phyloP scores from a whole-genome alignment of 1,139 yeast species.

The Lodderomyces elongisporus region DNA sequence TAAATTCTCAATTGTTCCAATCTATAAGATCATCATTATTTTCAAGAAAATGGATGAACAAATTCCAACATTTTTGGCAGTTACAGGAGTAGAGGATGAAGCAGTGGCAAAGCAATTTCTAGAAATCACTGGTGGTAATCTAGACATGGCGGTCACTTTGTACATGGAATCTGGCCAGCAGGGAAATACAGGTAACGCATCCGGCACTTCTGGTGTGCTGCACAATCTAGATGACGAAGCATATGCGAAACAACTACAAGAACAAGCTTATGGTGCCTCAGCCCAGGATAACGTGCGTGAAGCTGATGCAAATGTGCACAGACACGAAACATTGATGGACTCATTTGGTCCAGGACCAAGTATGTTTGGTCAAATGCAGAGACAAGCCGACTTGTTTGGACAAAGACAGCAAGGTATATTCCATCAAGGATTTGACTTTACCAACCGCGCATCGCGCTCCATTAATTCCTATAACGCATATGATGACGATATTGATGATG shows the following conservation, averaged over 20 bases:
- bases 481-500: constrained; percentile 26
- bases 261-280: constrained; percentile 46
- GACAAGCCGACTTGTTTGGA: constrained; percentile 40
- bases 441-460: not conserved
- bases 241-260: constrained; percentile 60
- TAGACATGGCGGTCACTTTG: constrained; percentile 82
- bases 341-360: constrained; percentile 10
- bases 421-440: constrained; percentile 37
- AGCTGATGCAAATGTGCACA: constrained; percentile 74
- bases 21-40: no score
- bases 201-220: not conserved
- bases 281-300: constrained; percentile 31
- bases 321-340: constrained; percentile 74
- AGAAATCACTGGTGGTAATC: constrained; percentile 70
- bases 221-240: constrained; percentile 47
- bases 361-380: constrained; percentile 8
- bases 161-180: constrained; percentile 59
- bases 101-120: constrained; percentile 72
- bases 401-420: constrained; percentile 38
- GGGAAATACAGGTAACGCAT: constrained; percentile 10
- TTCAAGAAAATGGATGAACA: constrained; percentile 18
- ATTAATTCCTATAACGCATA: constrained; percentile 19
- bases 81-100: constrained; percentile 72
- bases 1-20: no score
- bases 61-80: constrained; percentile 72